Evolutionary conservation across 192 early-diverging fungal genomes (phyloP), one percentile per base, ranked within the genome.

Genomic region (Haplosporangium gracile): DNA sequence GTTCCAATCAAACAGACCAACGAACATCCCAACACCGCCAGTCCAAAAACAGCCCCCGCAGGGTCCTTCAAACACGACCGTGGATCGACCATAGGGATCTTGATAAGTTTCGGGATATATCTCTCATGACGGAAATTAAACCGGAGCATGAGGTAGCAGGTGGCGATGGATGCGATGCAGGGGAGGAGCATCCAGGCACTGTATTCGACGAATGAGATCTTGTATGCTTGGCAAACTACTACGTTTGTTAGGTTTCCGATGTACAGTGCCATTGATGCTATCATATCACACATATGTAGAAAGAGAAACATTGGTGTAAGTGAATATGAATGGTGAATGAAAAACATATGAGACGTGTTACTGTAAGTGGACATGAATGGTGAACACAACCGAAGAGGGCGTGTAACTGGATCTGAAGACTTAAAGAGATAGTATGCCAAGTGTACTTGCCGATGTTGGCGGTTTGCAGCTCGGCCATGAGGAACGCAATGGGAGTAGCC

Each of bases 241-340:
- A 97, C 93, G 84, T 97, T 97, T 10, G 96, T 97, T 15, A 95
- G 94, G 75, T 97, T 97, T 38, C 96, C 95, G 86, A 97, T 95
- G 77, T 94, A 96, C 36, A 97, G 82, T 3, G 93, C 91, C 94
- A 97, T 97, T 22, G 93, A 94, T 34, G 92, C 93, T 91, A 34
- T 29, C 10, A 3, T 68, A 70, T 2, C 36, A 10, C 24, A 45
- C 49, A 2, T 18, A 18, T 51, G 49, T 18, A 18, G 71, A 57
- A 16, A 29, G 55, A 38, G 7, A 38, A 34, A 8, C 1, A 9
- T 29, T 63, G 26, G 32, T 63, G 60, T 63, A 0, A 63, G 60
- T 26, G 24, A 15, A 16, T 29, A 68, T 15, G 29, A 57, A 15
- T 38, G 20, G 34, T 18, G 32, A 26, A 20, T 57, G 8, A 2